phyloP scores from a whole-genome alignment of 352 stramenopile genomes.

The Pythium periplocum region DNA sequence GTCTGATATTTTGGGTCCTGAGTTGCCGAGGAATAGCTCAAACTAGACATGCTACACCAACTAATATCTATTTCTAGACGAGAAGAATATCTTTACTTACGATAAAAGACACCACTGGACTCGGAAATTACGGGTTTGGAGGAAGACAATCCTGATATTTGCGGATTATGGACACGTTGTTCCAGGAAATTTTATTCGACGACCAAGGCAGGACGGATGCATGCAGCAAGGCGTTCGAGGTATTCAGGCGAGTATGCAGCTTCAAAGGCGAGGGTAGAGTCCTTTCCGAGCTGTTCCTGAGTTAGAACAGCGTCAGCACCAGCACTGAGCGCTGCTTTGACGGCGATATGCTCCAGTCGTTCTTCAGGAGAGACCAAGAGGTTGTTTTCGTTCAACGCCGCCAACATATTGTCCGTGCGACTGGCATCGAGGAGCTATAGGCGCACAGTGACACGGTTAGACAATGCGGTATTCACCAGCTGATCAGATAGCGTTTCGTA shows the following conservation, averaged over 20 bases:
- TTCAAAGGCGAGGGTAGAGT: constrained; percentile 27
- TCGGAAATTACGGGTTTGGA: too few species aligned
- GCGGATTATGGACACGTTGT: too few species aligned
- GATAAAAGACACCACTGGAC: too few species aligned
- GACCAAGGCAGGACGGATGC: constrained; percentile 30
- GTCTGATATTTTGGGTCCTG: too few species aligned
- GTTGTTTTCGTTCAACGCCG: constrained; percentile 22
- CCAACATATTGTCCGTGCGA: constrained; percentile 36
- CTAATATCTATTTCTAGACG: too few species aligned
- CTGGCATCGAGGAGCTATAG: constrained; percentile 43
- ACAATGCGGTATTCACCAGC: too few species aligned
- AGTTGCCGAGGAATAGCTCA: too few species aligned
- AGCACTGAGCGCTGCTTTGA: constrained; percentile 43
- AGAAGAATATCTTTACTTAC: too few species aligned
- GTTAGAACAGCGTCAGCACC: constrained; percentile 58
- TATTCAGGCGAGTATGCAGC: constrained; percentile 30
- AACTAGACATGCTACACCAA: too few species aligned
- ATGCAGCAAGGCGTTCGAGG: constrained; percentile 26
- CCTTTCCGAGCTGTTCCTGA: constrained; percentile 46
- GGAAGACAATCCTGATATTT: too few species aligned
- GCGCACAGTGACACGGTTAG: background rate
- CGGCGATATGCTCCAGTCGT: constrained; percentile 43
- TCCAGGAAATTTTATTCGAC: constrained; percentile 19
- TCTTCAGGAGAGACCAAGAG: constrained; percentile 19
- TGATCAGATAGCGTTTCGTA: constrained; percentile 12